Percentiles rank a stretch among this genome's conserved stretches.
These are phyloP conservation scores for Fistulinella prunicolor DNA, from an alignment of 768 basidiomycete genomes.

Conservation along the genomic window DNA sequence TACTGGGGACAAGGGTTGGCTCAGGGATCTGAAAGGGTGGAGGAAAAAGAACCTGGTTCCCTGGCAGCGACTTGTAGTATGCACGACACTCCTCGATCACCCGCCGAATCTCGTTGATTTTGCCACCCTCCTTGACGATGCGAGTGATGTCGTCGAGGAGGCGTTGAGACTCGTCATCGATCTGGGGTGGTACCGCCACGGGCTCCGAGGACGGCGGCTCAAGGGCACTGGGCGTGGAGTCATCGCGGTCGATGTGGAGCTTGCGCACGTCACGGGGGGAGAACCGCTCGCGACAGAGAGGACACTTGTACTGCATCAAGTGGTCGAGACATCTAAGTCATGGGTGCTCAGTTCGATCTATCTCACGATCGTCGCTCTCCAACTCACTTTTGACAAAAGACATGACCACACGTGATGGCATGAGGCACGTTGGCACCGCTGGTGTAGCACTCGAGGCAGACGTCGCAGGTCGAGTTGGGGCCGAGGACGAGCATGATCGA, in stretches of 20 bases:
- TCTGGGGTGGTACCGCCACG: slow-evolving; percentile 16
- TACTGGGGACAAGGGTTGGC: slow-evolving; percentile 34
- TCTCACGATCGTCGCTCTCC: too few relatives aligned
- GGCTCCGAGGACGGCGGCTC: slow-evolving; percentile 21
- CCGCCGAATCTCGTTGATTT: slow-evolving; percentile 46
- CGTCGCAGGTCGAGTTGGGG: slow-evolving; percentile 66
- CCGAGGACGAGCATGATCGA: slow-evolving; percentile 63
- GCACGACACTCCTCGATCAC: slow-evolving; percentile 49
- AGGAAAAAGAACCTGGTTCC: slow-evolving; percentile 40
- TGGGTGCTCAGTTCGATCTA: slow-evolving; percentile 3
- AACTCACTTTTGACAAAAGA: slow-evolving; percentile 52
- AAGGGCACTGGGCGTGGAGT: slow-evolving; percentile 27
- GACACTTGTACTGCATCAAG: slow-evolving; percentile 50
- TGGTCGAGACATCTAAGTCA: slow-evolving; percentile 51
- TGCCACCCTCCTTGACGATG: slow-evolving; percentile 55
- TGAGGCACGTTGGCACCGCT: slow-evolving; percentile 54
- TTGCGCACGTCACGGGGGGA: slow-evolving; percentile 43
- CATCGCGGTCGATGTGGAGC: slow-evolving; percentile 56
- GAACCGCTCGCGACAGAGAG: slow-evolving; percentile 61
- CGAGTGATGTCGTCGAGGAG: slow-evolving; percentile 52
- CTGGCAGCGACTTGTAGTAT: slow-evolving; percentile 46
- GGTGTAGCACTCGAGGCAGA: slow-evolving; percentile 67
- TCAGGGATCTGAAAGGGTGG: slow-evolving; percentile 9
- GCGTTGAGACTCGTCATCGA: slow-evolving; percentile 46
- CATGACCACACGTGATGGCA: slow-evolving; percentile 68